Percentiles rank a stretch among this genome's conserved stretches.
phyloP scores from a whole-genome alignment of 2,329 filamentous ascomycete species.

The Penicillium sp. region DNA sequence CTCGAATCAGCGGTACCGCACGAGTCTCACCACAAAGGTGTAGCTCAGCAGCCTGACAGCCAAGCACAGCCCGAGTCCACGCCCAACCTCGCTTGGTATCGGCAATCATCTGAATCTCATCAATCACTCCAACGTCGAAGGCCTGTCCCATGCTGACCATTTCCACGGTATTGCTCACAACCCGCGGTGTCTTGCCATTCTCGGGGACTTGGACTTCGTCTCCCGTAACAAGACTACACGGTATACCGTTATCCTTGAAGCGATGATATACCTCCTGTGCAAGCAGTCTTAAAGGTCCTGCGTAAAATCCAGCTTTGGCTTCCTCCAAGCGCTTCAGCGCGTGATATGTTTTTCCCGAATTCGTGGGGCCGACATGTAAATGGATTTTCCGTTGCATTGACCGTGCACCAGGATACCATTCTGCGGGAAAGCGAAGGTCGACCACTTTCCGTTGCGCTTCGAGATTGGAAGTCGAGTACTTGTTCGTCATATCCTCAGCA shows the following conservation, averaged over 20 bases:
- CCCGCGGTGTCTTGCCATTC: slow-evolving; percentile 50
- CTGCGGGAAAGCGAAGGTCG: slow-evolving; percentile 84
- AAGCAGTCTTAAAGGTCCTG: slow-evolving; percentile 81
- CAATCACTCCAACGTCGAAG: slow-evolving; percentile 90
- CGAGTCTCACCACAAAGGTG: slow-evolving; percentile 92
- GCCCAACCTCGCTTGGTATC: slow-evolving; percentile 80
- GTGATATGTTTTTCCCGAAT: slow-evolving; percentile 97
- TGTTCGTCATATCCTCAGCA: slow-evolving; percentile 59
- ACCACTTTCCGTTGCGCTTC: slow-evolving; percentile 65
- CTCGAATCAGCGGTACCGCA: slow-evolving; percentile 73
- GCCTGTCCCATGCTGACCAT: slow-evolving; percentile 66
- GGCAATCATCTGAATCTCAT: slow-evolving; percentile 98
- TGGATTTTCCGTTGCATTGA: slow-evolving; percentile 79
- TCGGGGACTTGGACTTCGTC: slow-evolving; percentile 78
- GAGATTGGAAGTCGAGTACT: slow-evolving; percentile 58
- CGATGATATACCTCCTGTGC: slow-evolving; percentile 95
- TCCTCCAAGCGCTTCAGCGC: slow-evolving; percentile 82
- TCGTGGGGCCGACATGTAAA: slow-evolving; percentile 93
- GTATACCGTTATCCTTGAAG: slow-evolving; percentile 72
- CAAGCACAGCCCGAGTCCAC: slow-evolving; percentile 89
- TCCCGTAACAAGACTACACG: slow-evolving; percentile 82
- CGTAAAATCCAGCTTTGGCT: slow-evolving; percentile 77
- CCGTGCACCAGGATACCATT: slow-evolving; percentile 89
- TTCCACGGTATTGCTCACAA: slow-evolving; percentile 90
- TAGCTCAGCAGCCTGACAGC: slow-evolving; percentile 81